phyloP scores from a whole-genome alignment of 768 basidiomycete species.

The Psilocybe tampanensis region DNA sequence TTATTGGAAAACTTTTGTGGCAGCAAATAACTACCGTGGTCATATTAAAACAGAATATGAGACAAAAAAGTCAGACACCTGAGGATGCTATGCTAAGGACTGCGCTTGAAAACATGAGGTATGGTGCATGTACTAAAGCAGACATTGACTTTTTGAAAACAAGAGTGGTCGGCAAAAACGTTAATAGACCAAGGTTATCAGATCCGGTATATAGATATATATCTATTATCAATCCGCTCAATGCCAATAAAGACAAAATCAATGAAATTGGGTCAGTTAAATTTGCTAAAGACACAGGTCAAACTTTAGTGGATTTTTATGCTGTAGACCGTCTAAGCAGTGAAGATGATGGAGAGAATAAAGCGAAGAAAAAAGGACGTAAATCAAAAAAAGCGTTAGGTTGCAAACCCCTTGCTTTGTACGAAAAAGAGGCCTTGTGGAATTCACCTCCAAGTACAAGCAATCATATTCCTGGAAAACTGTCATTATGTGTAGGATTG shows the following conservation, averaged over 20 bases:
- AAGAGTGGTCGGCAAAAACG: slow-evolving; percentile 23
- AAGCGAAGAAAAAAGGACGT: slow-evolving; percentile 1
- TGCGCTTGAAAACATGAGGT: slow-evolving; percentile 34
- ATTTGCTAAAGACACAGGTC: slow-evolving; percentile 31
- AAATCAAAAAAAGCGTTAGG: neutral
- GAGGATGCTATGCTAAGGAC: slow-evolving; percentile 28
- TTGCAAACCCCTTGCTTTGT: neutral
- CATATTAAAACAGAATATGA: slow-evolving; percentile 35
- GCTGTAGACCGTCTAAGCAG: slow-evolving; percentile 22
- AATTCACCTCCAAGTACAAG: slow-evolving; percentile 4
- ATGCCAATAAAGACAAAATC: slow-evolving; percentile 32
- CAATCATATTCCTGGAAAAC: slow-evolving; percentile 26
- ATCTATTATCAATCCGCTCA: slow-evolving; percentile 34
- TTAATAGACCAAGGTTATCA: neutral
- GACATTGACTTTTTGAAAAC: slow-evolving; percentile 28
- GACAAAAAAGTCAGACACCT: slow-evolving; percentile 22
- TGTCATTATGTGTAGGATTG: slow-evolving; percentile 31
- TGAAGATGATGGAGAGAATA: neutral
- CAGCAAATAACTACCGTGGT: slow-evolving; percentile 38
- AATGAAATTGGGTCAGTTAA: slow-evolving; percentile 27
- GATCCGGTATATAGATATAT: slow-evolving; percentile 27
- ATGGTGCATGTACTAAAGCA: slow-evolving; percentile 29
- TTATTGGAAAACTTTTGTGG: slow-evolving; percentile 31
- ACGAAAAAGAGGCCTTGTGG: slow-evolving; percentile 13
- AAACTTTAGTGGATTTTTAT: slow-evolving; percentile 27